Base-by-base conservation (phyloP, 352 stramenopile species). In the Phytophthora uliginosa region DNA sequence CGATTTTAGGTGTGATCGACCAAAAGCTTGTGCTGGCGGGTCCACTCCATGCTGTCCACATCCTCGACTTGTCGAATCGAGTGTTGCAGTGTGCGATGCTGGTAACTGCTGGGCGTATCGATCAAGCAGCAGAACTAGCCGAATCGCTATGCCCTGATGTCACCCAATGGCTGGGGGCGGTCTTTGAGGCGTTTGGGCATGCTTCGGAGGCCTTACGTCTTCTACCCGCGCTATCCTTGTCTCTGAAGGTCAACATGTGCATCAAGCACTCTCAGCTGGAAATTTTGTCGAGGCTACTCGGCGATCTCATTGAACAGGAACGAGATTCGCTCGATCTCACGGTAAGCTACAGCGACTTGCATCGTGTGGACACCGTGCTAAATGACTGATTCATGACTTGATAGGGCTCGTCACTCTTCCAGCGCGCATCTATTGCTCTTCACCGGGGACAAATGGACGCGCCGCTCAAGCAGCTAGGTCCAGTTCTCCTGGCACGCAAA, bases 101-200 rank as follows among this genome's bases (percentile, higher is more conserved):
- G 6, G 74, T 95, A 18, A 85, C 80, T 4, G 78, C 82, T n/a
- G 86, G 84, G 7, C 66, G 78, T 17, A 60, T 85, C 9, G 78
- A 86, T 4, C 63, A 77, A 7, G 86, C 85, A 8, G 62, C 78
- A 8, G 60, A 86, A 61, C 51, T 92, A 0, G 84, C 82, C 4
- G 74, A 86, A 31, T 62, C 72, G 3, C 60, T 94, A 15, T 73
- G 52, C 20, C 26, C 54, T 0, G 84, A 89, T 55, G 74, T 84
- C 9, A 52, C 55, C 0, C 79, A 94, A 26, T 93, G 83, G 84
- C 20, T 95, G 4, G 83, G 75, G 3, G 73, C 84, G 4, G 79
- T 91, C 9, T 88, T 92, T 18, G 86, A 95, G 58, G 88, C 82
- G 2, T 95, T 95, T 69, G 84, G 76, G 4, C 85, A 89, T 55